Evolutionary conservation across 2,329 filamentous ascomycete genomes (phyloP), one percentile per base, ranked within the genome.

Genomic region (Epichloe gansuensis): DNA sequence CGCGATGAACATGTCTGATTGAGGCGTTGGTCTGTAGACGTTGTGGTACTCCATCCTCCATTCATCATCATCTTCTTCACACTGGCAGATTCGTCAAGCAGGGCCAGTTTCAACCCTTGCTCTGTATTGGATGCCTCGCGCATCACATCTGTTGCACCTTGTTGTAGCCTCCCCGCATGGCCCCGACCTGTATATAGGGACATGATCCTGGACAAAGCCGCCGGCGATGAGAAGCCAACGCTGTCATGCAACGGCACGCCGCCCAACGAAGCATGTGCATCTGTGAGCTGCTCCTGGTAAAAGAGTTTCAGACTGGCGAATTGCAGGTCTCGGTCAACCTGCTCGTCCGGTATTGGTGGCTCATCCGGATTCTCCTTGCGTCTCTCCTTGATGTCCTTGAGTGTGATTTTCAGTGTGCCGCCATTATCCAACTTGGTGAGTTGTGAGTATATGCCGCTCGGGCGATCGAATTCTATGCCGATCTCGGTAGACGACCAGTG

Each of bases 401-500:
- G 63, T 0, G 74, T 76, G 46, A 78, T 64, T 43, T 74, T 73
- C 3, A 71, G 66, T 41, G 71, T 65, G 5, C 80, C 79, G 36
- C 80, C 80, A 56, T 82, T 81, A 41, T 81, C 81, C 52, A 93
- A 69, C 60, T 84, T 85, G 39, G 83, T 72, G 8, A 95, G 73
- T 65, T 98, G 93, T 31, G 78, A 76, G 57, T 87, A 84, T 55
- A 98, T 89, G 55, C 89, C 88, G 54, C 87, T 93, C 9, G 87
- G 82, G 60, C 91, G 90, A 61, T 91, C 88, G 64, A 98, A 94
- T 61, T 87, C 82, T 66, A 98, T 84, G 39, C 86, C 89, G 42
- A 95, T 87, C 64, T 98, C 93, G 50, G 85, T 77, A 1, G 89
- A 91, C 56, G 81, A 88, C 93, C 93, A 98, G 66, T 87, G 83